A percentile compares a stretch with the other conserved stretches of the same genome.
Conservation (phyloP, 2,329 filamentous ascomycete genomes). For the Sclerotinia glacialis region DNA sequence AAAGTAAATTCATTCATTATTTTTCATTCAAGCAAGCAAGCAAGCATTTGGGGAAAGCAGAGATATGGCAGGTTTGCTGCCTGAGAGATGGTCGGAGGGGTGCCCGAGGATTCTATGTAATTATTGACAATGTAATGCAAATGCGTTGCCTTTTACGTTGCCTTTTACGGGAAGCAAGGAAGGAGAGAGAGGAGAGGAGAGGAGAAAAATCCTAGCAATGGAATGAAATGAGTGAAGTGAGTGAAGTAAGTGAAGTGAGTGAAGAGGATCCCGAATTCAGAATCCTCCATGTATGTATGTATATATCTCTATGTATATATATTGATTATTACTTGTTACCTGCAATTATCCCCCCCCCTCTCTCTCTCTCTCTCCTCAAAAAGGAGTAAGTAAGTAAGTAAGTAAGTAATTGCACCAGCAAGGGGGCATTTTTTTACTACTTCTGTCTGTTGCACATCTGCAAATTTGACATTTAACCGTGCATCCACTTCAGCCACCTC, state of each 20-base stretch:
- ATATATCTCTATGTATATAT: too few relatives aligned
- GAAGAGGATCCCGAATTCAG: too few relatives aligned
- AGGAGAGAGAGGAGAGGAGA: background rate
- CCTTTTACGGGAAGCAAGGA: background rate
- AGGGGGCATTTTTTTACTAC: too few relatives aligned
- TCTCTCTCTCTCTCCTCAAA: background rate
- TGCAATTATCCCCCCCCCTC: background rate
- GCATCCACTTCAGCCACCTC: too few relatives aligned
- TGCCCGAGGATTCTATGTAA: conserved; percentile 6
- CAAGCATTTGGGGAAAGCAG: background rate
- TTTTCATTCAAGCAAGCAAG: too few relatives aligned
- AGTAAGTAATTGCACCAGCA: too few relatives aligned
- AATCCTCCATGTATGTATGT: too few relatives aligned
- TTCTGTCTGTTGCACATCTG: too few relatives aligned
- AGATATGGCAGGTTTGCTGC: background rate
- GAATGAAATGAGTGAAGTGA: background rate
- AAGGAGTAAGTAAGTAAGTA: too few relatives aligned
- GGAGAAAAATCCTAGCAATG: background rate
- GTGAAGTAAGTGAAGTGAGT: background rate
- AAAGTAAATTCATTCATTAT: too few relatives aligned
- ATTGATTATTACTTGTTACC: background rate
- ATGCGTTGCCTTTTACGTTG: background rate
- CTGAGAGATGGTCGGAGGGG: conserved; percentile 9
- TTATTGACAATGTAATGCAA: background rate
- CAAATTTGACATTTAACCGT: too few relatives aligned